These are phyloP conservation scores for Ilyonectria mors-panacis DNA, from an alignment of 2,329 filamentous ascomycete genomes.

Conservation along the genomic window DNA sequence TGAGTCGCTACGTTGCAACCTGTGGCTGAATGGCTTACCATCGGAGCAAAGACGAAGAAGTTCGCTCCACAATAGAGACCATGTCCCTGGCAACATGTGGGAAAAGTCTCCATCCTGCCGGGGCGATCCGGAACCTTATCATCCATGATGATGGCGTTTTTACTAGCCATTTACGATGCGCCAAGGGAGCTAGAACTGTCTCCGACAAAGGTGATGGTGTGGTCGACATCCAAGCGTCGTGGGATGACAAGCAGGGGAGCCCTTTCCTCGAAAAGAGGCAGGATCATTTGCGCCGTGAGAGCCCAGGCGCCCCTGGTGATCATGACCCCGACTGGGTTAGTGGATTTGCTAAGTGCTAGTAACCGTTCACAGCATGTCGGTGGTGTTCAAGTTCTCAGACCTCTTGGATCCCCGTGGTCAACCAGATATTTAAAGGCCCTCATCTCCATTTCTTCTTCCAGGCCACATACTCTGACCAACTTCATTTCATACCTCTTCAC, in stretches of 20 bases:
- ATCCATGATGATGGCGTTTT: not conserved
- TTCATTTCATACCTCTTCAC: too few relatives aligned
- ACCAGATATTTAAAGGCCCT: too few relatives aligned
- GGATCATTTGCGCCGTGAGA: conserved; percentile 33
- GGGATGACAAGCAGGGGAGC: conserved; percentile 33
- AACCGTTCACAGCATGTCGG: not conserved
- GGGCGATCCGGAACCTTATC: not conserved
- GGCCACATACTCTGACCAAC: too few relatives aligned
- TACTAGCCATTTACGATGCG: conserved; percentile 59
- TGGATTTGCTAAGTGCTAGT: conserved; percentile 16
- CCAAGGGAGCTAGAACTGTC: not conserved
- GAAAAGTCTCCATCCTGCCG: not conserved
- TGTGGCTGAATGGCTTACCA: not conserved
- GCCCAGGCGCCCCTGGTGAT: not conserved
- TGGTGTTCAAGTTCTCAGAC: too few relatives aligned
- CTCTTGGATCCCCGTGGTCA: too few relatives aligned
- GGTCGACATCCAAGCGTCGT: conserved; percentile 25
- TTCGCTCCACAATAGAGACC: not conserved
- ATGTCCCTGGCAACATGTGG: not conserved
- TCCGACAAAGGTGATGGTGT: not conserved
- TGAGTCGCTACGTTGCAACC: not conserved
- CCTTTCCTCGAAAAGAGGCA: conserved; percentile 22
- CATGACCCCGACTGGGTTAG: not conserved
- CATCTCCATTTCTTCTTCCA: too few relatives aligned
- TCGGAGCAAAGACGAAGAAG: not conserved